A percentile compares a stretch with the other conserved stretches of the same genome.
These are phyloP conservation scores for Myriosclerotinia scirpicola DNA, from an alignment of 2,329 filamentous ascomycete species.

Conservation along the genomic window DNA sequence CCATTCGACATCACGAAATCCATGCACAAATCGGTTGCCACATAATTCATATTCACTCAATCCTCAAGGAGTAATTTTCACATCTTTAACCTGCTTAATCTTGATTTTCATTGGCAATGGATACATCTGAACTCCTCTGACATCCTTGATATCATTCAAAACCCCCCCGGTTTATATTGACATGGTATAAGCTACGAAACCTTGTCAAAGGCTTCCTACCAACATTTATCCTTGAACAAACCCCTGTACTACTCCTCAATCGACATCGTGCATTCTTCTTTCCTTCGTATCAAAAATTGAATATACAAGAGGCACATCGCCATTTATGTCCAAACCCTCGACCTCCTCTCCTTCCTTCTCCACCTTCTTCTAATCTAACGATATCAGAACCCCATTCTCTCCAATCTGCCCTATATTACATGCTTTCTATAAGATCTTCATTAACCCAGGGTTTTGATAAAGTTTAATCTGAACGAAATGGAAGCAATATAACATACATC, in stretches of 20 bases:
- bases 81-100: not conserved
- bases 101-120: slow-evolving; percentile 10
- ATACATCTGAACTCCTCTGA: slow-evolving; percentile 2
- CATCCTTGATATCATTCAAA: slow-evolving; percentile 12
- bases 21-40: slow-evolving; percentile 12
- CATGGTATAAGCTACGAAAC: slow-evolving; percentile 12
- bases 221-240: slow-evolving; percentile 14
- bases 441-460: slow-evolving; percentile 8
- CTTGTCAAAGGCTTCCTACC: slow-evolving; percentile 7
- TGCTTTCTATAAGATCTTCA: slow-evolving; percentile 11
- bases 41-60: slow-evolving; percentile 8
- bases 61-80: slow-evolving; percentile 6
- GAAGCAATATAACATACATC: slow-evolving; percentile 23
- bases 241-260: slow-evolving; percentile 8
- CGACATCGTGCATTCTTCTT: slow-evolving; percentile 17
- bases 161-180: slow-evolving; percentile 9
- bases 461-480: slow-evolving; percentile 20
- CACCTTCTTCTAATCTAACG: slow-evolving; percentile 5
- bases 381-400: not conserved
- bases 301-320: slow-evolving; percentile 19
- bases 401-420: slow-evolving; percentile 5
- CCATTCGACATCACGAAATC: slow-evolving; percentile 3
- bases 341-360: slow-evolving; percentile 15
- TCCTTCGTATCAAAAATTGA: slow-evolving; percentile 8
- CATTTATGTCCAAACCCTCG: slow-evolving; percentile 8